Percentiles rank a stretch among this genome's conserved stretches.
Conservation (phyloP, 2,329 filamentous ascomycete species). For the Nakataea oryzae region DNA sequence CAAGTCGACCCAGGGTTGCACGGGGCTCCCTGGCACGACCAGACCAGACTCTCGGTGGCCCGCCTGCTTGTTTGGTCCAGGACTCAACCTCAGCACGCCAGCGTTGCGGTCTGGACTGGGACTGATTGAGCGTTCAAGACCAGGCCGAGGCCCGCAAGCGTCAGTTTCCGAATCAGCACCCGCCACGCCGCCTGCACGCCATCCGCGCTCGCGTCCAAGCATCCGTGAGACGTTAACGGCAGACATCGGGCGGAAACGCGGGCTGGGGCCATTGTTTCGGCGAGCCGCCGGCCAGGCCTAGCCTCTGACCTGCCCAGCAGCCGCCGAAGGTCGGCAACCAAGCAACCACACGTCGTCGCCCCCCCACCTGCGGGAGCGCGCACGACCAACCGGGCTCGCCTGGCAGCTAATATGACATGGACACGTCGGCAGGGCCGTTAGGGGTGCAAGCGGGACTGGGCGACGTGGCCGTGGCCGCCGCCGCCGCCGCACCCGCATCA, state of each 20-base stretch:
- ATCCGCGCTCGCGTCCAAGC: neutral
- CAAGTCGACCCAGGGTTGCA: neutral
- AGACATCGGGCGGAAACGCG: constrained; percentile 21
- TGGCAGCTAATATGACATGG: constrained; percentile 1
- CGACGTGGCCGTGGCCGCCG: constrained; percentile 1
- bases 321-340: neutral
- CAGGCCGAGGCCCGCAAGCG: too few species aligned
- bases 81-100: neutral
- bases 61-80: neutral
- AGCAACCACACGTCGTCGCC: neutral
- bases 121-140: neutral
- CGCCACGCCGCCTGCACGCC: too few species aligned
- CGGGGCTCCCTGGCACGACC: neutral
- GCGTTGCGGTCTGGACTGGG: neutral
- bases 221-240: neutral
- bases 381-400: neutral
- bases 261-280: too few species aligned
- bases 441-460: neutral
- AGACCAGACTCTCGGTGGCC: neutral
- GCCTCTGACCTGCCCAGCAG: neutral
- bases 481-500: constrained; percentile 1
- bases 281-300: neutral
- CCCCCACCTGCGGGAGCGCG: too few species aligned
- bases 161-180: neutral
- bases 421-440: neutral